Evolutionary conservation across 768 basidiomycete species (phyloP), one percentile per base, ranked within the genome.

Genomic region (Lentinula raphanica): DNA sequence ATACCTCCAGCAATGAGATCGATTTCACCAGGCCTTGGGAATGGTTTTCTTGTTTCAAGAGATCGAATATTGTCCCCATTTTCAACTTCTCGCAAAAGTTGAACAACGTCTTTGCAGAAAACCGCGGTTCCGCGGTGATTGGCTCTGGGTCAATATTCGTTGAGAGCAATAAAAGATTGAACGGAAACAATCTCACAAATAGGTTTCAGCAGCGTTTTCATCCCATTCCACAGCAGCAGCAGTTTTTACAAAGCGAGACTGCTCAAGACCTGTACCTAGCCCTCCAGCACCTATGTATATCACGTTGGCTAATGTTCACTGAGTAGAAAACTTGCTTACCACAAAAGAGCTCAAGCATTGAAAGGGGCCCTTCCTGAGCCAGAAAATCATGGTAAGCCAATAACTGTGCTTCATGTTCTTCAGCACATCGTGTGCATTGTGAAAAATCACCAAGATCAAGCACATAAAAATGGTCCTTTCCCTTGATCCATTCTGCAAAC

Each of bases 271-370:
- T 35, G 83, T 79, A 3, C 87, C 85, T 5, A 92, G 76, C 2
- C 89, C 89, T 51, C 89, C 89, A 36, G 87, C 89, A 67, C 88
- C 88, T 90, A 58, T n/a, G n/a, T n/a, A n/a, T n/a, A n/a, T n/a
- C n/a, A n/a, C n/a, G n/a, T n/a, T n/a, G n/a, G n/a, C n/a, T n/a
- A n/a, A n/a, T n/a, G n/a, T n/a, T n/a, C n/a, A n/a, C n/a, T n/a
- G n/a, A 45, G 46, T 40, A 17, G 1, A 59, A 49, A 44, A 17
- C 23, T 12, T n/a, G 25, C 71, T 54, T 64, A 87, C 87, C 89
- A 66, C 81, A 77, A 63, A 90, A 91, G 5, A 91, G 71, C 64
- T 91, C 89, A 57, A 91, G 72, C 27, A 48, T 48, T 0, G 46
- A 31, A 21, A 90, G 68, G 21, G 78, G 79, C 7, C 72, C 75